Evolutionary conservation across 345 rosid genomes (phyloP).

Genomic region (Cardamine occulta): DNA sequence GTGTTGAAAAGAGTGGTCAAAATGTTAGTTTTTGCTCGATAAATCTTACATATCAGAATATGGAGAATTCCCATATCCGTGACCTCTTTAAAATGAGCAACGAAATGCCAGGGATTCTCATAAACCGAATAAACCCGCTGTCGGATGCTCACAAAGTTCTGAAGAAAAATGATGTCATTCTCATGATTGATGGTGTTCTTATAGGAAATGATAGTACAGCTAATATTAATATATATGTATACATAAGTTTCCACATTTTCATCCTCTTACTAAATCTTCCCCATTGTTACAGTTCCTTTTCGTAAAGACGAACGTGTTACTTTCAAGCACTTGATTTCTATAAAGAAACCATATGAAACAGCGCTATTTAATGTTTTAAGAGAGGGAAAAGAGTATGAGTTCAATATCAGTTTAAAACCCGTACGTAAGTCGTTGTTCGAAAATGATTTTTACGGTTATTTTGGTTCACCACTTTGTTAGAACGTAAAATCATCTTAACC

Average conservation of each 20-base stretch:
- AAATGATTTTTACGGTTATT: too few species aligned
- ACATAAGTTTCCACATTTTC: not conserved
- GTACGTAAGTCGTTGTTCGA: slow-evolving; percentile 54
- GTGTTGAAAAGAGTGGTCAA: slow-evolving; percentile 44
- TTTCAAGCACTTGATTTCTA: slow-evolving; percentile 71
- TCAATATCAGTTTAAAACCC: slow-evolving; percentile 52
- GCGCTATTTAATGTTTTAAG: slow-evolving; percentile 56
- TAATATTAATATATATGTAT: slow-evolving; percentile 14
- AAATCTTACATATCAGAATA: slow-evolving; percentile 54
- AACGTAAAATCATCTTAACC: not conserved
- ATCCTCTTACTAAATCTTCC: not conserved
- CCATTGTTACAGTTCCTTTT: not conserved
- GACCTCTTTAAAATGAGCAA: slow-evolving; percentile 50
- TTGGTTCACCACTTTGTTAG: not conserved
- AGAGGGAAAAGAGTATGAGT: slow-evolving; percentile 59
- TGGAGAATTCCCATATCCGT: slow-evolving; percentile 53
- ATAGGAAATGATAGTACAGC: slow-evolving; percentile 79
- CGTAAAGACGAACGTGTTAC: slow-evolving; percentile 58
- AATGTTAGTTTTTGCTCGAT: slow-evolving; percentile 67
- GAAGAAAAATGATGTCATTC: slow-evolving; percentile 63
- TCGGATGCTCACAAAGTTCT: slow-evolving; percentile 53
- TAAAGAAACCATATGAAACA: slow-evolving; percentile 71
- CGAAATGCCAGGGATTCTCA: slow-evolving; percentile 70
- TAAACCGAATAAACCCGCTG: slow-evolving; percentile 65
- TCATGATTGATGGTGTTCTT: slow-evolving; percentile 65